Base-by-base conservation (phyloP, 495 filamentous ascomycete genomes). In the Daldinia vernicosa region DNA sequence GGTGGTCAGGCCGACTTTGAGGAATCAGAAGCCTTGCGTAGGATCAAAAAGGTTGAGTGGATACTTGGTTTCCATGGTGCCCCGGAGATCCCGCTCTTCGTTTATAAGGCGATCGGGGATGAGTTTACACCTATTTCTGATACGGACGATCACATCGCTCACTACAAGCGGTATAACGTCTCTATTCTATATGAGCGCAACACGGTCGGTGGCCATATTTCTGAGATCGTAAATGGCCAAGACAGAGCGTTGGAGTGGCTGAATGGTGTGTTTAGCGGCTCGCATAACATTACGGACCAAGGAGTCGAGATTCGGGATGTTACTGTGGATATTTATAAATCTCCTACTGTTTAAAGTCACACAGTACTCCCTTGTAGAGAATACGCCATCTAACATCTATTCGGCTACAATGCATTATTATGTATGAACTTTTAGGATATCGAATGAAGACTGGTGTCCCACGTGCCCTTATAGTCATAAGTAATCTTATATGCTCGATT, bases 51-150 rank as follows among this genome's bases (percentile, higher is more conserved):
- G 22, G 52, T 55, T 11, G 75, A 83, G 63, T 77, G 77, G 19
- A 55, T 75, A 1, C 78, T 83, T 78, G 83, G 83, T 3, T 67
- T 68, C 37, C 80, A 81, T 43, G 82, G 82, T 0, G 63, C 74
- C 0, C 85, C 85, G 1, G 70, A 77, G 30, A 81, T 84, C 66
- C 85, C 84, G 0, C 50, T 85, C 15, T 86, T 83, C 71, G 57
- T 81, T 3, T 87, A 87, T 75, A 88, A 88, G 74, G 81, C 84
- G 0, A 75, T 83, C 4, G 43, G 70, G 3, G 84, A 87, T 51
- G 80, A 87, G 69, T 78, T 86, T 67, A 82, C 77, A 32, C 45
- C 74, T 2, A 77, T 86, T 12, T 70, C 58, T 2, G 82, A 84
- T 62, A 84, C 80, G 6, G 84, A 88, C 64, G 78, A 60, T 0